Evolutionary conservation across 192 early-diverging fungal genomes (phyloP).

Genomic region (Entomortierella beljakovae): DNA sequence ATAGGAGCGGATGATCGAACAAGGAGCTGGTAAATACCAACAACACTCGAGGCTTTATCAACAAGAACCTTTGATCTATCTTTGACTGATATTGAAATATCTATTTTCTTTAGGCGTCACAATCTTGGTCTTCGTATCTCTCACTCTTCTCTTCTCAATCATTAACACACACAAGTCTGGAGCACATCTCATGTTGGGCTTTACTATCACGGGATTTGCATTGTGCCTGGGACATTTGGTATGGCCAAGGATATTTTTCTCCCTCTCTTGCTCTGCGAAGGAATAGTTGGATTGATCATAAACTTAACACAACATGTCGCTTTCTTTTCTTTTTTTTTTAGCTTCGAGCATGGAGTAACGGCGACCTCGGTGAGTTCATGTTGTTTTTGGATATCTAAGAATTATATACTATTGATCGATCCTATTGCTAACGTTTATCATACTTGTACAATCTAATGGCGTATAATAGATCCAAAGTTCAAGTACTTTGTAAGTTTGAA

Average conservation of each 20-base stretch:
- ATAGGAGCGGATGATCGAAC: slow-evolving; percentile 51
- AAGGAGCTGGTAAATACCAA: slow-evolving; percentile 44
- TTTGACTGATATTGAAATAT: neutral
- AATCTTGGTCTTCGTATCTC: slow-evolving; percentile 41
- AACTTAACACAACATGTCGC: neutral
- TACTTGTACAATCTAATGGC: neutral
- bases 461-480: slow-evolving; percentile 45
- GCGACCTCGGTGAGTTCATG: slow-evolving; percentile 35
- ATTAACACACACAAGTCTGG: slow-evolving; percentile 53
- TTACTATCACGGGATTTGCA: slow-evolving; percentile 53
- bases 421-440: neutral
- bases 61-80: neutral
- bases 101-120: slow-evolving; percentile 17
- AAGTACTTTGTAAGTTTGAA: slow-evolving; percentile 49
- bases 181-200: slow-evolving; percentile 47
- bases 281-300: neutral
- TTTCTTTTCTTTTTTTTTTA: neutral
- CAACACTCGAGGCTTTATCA: neutral
- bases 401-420: neutral
- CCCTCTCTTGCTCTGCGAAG: neutral
- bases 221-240: slow-evolving; percentile 47
- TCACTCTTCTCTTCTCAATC: slow-evolving; percentile 50
- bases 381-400: neutral
- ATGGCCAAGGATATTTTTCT: neutral
- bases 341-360: slow-evolving; percentile 49